Evolutionary conservation across 768 basidiomycete species (phyloP), one percentile per base, ranked within the genome.

Genomic region (Asterophora parasitica): DNA sequence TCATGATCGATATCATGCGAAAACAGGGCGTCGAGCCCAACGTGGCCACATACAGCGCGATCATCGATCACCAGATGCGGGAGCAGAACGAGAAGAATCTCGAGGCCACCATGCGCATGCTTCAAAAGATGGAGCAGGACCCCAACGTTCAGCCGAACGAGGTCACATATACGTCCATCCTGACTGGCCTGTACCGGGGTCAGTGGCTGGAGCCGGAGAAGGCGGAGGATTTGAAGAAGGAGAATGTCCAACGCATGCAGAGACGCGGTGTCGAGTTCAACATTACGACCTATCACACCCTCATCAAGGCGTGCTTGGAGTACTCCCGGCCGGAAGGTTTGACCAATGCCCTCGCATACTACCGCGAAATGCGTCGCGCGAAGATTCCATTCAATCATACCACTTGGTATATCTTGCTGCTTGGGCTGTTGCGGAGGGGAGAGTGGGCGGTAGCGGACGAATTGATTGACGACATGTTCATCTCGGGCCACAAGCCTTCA

Each of bases 131-230:
- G 88, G 92, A 92, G 63, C 64, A 70, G 44, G 67, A 75, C 44
- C 63, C 68, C 3, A 61, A 68, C 4, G 63, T 71, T 19, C 63
- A 63, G 38, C 85, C 90, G 1, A 94, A 86, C 60, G 80, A 81
- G 50, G 75, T 92, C 52, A 92, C 90, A 23, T 98, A 92, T 65
- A 93, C 92, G 0, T 72, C 82, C 1, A 71, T 96, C 41, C 72
- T 96, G 40, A 71, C 82, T 7, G 86, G 83, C 4, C 72, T 94
- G 53, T 78, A 88, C 60, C 77, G 82, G 23, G 78, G 76, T 12
- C 56, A 66, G 7, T 79, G 81, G 73, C 57, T 78, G 46, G 62
- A 77, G 17, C 54, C 69, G 4, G 55, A 65, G 23, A 64, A 73
- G 34, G 70, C 72, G 12, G 68, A 77, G 42, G 69, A 75, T 51